Percentiles rank a stretch among this genome's conserved stretches.
phyloP scores from a whole-genome alignment of 805 yeast species.

The Cyberlindnera mississippiensis region DNA sequence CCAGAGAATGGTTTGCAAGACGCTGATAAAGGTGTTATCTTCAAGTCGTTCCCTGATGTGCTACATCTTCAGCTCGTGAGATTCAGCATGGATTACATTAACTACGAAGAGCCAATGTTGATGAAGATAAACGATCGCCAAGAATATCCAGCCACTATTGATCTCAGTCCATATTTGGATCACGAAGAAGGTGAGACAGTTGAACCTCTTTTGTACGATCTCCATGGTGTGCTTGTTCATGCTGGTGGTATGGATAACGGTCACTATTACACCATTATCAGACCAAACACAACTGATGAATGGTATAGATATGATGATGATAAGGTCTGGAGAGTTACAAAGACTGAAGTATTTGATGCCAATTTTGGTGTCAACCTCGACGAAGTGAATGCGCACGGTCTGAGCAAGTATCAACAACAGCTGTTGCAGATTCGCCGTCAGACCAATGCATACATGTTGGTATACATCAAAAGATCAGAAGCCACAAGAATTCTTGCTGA shows the following conservation, averaged over 20 bases:
- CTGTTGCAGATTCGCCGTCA: slow-evolving; percentile 59
- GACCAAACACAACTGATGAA: slow-evolving; percentile 60
- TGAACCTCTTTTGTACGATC: slow-evolving; percentile 71
- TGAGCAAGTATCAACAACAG: slow-evolving; percentile 58
- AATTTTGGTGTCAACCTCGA: slow-evolving; percentile 75
- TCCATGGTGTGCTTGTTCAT: slow-evolving; percentile 94
- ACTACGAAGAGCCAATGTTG: slow-evolving; percentile 54
- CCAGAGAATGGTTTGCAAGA: slow-evolving; percentile 88
- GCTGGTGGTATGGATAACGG: slow-evolving; percentile 95
- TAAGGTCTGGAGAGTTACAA: slow-evolving; percentile 82
- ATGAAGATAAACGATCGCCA: slow-evolving; percentile 90
- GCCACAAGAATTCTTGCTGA: slow-evolving; percentile 56
- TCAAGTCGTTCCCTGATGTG: slow-evolving; percentile 87
- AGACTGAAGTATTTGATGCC: slow-evolving; percentile 82
- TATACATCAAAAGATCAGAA: slow-evolving; percentile 70
- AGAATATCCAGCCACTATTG: slow-evolving; percentile 82
- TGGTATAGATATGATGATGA: slow-evolving; percentile 98
- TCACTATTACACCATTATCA: slow-evolving; percentile 92
- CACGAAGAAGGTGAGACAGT: slow-evolving; percentile 34
- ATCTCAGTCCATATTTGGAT: slow-evolving; percentile 74
- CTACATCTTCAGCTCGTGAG: slow-evolving; percentile 90
- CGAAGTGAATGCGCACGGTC: background rate
- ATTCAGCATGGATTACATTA: slow-evolving; percentile 89
- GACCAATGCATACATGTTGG: slow-evolving; percentile 96
- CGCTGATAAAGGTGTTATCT: slow-evolving; percentile 94